Conservation (phyloP, 2,329 filamentous ascomycete genomes). For the Macrophomina tecta region DNA sequence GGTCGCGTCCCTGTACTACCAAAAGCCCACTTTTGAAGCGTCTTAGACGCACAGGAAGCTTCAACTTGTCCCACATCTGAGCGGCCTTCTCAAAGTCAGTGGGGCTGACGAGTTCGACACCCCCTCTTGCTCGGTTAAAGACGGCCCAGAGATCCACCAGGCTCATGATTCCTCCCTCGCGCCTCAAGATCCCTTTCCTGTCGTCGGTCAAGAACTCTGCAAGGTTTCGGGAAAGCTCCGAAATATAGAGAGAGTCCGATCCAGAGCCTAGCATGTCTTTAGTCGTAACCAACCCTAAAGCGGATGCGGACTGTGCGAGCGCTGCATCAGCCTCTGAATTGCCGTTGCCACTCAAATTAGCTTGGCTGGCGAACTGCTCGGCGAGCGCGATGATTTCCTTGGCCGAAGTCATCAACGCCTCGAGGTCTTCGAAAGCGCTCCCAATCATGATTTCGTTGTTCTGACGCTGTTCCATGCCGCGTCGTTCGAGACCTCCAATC, state of each 20-base stretch:
- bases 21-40: slow-evolving; percentile 93
- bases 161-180: slow-evolving; percentile 48
- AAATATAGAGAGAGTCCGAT: slow-evolving; percentile 85
- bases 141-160: slow-evolving; percentile 57
- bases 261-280: slow-evolving; percentile 89
- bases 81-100: slow-evolving; percentile 91
- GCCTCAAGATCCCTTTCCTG: slow-evolving; percentile 42
- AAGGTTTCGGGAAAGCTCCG: slow-evolving; percentile 53
- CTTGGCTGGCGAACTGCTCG: slow-evolving; percentile 79
- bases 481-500: slow-evolving; percentile 89
- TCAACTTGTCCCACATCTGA: slow-evolving; percentile 83
- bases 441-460: slow-evolving; percentile 95
- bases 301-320: slow-evolving; percentile 80
- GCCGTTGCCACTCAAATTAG: slow-evolving; percentile 59
- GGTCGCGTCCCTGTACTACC: slow-evolving; percentile 86
- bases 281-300: slow-evolving; percentile 88
- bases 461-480: slow-evolving; percentile 81
- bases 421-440: slow-evolving; percentile 92
- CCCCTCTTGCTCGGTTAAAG: slow-evolving; percentile 91
- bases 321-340: slow-evolving; percentile 75
- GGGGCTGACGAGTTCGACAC: slow-evolving; percentile 92
- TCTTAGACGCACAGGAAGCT: slow-evolving; percentile 82
- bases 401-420: slow-evolving; percentile 95
- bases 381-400: slow-evolving; percentile 95
- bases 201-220: slow-evolving; percentile 49